A percentile compares a stretch with the other conserved stretches of the same genome.
Conservation (phyloP, 129 eudicot species). For the Tagetes patula region DNA sequence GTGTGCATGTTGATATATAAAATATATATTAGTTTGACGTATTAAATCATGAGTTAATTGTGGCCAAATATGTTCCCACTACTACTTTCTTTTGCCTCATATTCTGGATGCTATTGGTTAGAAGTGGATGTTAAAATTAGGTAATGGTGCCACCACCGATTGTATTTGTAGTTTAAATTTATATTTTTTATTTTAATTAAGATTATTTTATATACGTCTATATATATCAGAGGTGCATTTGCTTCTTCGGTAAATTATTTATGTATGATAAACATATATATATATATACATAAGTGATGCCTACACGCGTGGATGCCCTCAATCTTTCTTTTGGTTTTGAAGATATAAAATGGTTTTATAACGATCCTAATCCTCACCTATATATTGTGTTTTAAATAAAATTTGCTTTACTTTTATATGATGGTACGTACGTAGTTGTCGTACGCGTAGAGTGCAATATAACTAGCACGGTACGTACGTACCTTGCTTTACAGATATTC, state of each 20-base stretch:
- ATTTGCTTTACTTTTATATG: not conserved
- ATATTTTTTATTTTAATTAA: not conserved
- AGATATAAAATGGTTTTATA: no score
- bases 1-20: not conserved
- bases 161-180: not conserved
- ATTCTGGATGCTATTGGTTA: conserved; percentile 23
- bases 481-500: not conserved
- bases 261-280: no score
- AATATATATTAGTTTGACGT: not conserved
- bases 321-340: no score
- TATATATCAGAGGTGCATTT: no score
- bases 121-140: conserved; percentile 19
- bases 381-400: not conserved
- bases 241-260: no score
- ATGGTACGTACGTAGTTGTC: not conserved
- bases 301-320: no score
- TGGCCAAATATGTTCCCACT: conserved; percentile 33
- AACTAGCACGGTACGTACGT: not conserved
- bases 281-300: no score
- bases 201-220: not conserved
- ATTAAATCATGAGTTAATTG: conserved; percentile 24
- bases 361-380: no score
- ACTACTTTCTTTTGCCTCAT: conserved; percentile 10
- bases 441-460: not conserved
- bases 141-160: conserved; percentile 18